These are phyloP conservation scores for Blastocystis sp. DNA, from an alignment of 352 stramenopile species.

Conservation along the genomic window DNA sequence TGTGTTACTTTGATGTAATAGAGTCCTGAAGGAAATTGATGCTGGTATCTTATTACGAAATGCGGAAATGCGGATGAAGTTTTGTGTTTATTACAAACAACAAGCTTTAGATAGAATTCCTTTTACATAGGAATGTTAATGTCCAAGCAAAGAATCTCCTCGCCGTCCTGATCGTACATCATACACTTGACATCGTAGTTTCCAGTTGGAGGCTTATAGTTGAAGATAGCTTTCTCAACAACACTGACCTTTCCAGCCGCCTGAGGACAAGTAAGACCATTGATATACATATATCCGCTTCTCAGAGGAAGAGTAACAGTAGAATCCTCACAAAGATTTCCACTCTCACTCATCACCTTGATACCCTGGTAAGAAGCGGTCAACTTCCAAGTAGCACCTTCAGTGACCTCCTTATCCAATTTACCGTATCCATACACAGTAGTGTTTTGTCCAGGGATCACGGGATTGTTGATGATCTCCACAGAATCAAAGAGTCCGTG, in stretches of 20 bases:
- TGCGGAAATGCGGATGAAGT: conserved; percentile 56
- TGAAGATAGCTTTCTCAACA: conserved; percentile 65
- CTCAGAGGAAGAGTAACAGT: conserved; percentile 50
- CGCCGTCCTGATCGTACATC: conserved; percentile 65
- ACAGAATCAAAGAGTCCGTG: conserved; percentile 41
- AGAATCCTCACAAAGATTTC: conserved; percentile 40
- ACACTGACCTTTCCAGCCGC: conserved; percentile 21
- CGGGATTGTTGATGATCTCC: conserved; percentile 55
- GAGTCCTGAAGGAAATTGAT: conserved; percentile 63
- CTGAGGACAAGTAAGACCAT: conserved; percentile 41
- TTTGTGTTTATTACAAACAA: background rate
- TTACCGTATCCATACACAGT: conserved; percentile 46
- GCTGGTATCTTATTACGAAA: conserved; percentile 25
- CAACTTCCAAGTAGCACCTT: conserved; percentile 46
- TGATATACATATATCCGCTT: conserved; percentile 44
- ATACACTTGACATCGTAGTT: conserved; percentile 15
- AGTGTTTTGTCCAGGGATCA: conserved; percentile 43
- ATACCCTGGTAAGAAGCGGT: conserved; percentile 25
- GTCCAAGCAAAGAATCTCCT: conserved; percentile 49
- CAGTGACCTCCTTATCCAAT: conserved; percentile 2
- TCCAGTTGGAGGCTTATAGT: conserved; percentile 32
- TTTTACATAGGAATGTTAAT: conserved; percentile 63
- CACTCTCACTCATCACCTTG: conserved; percentile 36
- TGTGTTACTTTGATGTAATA: background rate
- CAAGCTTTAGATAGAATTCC: background rate